phyloP scores from a whole-genome alignment of 257 asterid species.

The Scutellaria galericulata region DNA sequence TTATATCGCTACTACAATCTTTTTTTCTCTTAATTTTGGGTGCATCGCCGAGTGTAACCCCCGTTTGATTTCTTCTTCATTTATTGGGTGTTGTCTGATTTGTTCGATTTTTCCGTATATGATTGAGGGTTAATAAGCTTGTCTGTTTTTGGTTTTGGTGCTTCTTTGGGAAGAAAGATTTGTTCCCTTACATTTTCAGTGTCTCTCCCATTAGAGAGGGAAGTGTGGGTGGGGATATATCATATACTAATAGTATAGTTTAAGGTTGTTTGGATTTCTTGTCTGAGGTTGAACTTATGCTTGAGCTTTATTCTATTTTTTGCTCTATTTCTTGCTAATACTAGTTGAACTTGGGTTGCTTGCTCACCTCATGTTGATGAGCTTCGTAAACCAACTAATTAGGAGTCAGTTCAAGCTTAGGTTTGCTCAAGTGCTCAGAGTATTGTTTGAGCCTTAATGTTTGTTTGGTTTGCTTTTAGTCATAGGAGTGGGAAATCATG shows the following conservation, averaged over 20 bases:
- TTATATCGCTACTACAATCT: neutral
- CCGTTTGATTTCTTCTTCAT: constrained; percentile 2
- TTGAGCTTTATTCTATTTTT: constrained; percentile 1
- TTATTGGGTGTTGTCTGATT: constrained; percentile 16
- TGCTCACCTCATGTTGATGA: constrained; percentile 5
- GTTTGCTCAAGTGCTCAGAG: neutral
- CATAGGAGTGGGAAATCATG: constrained; percentile 20
- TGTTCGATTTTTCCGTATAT: neutral
- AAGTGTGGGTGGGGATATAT: neutral
- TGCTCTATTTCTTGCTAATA: neutral
- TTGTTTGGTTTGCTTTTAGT: constrained; percentile 4
- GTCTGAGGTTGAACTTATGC: neutral
- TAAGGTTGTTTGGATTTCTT: neutral
- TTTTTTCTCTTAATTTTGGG: neutral
- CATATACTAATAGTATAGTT: neutral
- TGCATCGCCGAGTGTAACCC: constrained; percentile 32
- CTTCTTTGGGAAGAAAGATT: neutral
- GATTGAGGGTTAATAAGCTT: constrained; percentile 20
- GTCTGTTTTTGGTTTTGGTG: neutral
- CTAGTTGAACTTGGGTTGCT: constrained; percentile 1
- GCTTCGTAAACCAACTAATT: constrained; percentile 2
- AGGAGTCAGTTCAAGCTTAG: constrained; percentile 17
- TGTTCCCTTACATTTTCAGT: neutral
- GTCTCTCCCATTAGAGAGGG: neutral
- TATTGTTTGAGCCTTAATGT: neutral